These are phyloP conservation scores for Piromyces finnis DNA, from an alignment of 192 early-diverging fungal species.

Conservation along the genomic window DNA sequence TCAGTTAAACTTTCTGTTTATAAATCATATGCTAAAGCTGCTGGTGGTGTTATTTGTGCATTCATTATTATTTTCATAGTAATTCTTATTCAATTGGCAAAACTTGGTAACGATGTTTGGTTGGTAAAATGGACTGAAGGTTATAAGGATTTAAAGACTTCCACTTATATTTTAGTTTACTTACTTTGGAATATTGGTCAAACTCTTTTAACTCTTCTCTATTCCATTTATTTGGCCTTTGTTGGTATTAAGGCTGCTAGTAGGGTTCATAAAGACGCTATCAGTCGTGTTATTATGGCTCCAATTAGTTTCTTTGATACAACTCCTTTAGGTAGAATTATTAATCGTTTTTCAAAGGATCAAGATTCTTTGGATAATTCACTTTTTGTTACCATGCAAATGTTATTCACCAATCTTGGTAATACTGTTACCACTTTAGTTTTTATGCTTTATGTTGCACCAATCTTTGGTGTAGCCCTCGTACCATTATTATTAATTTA, in stretches of 20 bases:
- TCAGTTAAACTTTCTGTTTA: slow-evolving; percentile 57
- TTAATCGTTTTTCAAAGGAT: slow-evolving; percentile 79
- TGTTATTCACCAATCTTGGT: slow-evolving; percentile 38
- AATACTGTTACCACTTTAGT: slow-evolving; percentile 39
- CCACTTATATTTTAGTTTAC: slow-evolving; percentile 48
- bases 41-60: slow-evolving; percentile 33
- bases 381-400: slow-evolving; percentile 43
- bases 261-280: slow-evolving; percentile 46
- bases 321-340: slow-evolving; percentile 73
- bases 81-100: slow-evolving; percentile 24
- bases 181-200: slow-evolving; percentile 39
- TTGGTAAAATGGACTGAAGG: slow-evolving; percentile 36
- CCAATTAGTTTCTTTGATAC: slow-evolving; percentile 73
- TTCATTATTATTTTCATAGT: slow-evolving; percentile 24
- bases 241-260: slow-evolving; percentile 36
- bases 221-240: slow-evolving; percentile 40
- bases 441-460: slow-evolving; percentile 14
- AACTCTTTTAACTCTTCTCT: slow-evolving; percentile 25
- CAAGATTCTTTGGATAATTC: slow-evolving; percentile 48
- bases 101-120: slow-evolving; percentile 35
- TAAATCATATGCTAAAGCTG: slow-evolving; percentile 44
- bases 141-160: slow-evolving; percentile 3
- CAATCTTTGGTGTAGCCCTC: slow-evolving; percentile 26
- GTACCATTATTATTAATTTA: slow-evolving; percentile 13
- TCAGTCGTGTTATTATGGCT: slow-evolving; percentile 47